A percentile compares a stretch with the other conserved stretches of the same genome.
phyloP scores from a whole-genome alignment of 495 filamentous ascomycete species.

The Chaetomium fimeti region DNA sequence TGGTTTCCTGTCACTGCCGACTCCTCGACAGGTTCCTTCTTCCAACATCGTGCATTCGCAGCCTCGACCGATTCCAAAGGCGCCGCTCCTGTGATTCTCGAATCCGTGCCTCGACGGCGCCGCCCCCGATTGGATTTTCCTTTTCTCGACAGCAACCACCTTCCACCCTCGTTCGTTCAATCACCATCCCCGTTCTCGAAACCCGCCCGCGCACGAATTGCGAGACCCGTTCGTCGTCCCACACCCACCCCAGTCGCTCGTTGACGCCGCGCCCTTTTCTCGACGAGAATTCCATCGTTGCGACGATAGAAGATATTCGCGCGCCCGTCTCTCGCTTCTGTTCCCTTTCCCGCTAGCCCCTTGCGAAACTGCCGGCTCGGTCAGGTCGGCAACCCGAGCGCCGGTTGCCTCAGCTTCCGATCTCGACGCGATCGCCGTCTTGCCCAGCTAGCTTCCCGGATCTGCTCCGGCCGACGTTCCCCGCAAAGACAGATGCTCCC shows the following conservation, averaged over 20 bases:
- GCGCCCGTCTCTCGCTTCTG: not conserved
- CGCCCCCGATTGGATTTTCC: not conserved
- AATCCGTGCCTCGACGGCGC: not conserved
- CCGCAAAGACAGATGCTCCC: slow-evolving; percentile 36
- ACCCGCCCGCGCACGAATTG: not conserved
- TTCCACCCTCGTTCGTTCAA: slow-evolving; percentile 3
- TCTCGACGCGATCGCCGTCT: not conserved
- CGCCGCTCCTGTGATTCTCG: not conserved
- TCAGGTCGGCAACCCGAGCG: too few species aligned
- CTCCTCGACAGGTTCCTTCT: slow-evolving; percentile 6
- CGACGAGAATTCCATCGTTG: not conserved
- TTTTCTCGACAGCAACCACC: not conserved
- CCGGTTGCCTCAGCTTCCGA: not conserved
- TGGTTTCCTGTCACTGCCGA: slow-evolving; percentile 20
- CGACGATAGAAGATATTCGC: not conserved
- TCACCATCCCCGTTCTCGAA: not conserved
- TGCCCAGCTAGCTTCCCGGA: not conserved
- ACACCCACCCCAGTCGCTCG: slow-evolving; percentile 2
- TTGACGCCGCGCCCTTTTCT: not conserved
- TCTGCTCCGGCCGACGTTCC: not conserved
- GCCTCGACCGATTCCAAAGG: slow-evolving; percentile 5
- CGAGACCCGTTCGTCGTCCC: not conserved
- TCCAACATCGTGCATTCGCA: slow-evolving; percentile 11
- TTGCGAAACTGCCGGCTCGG: too few species aligned
- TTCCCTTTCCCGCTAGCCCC: not conserved